Evolutionary conservation across 768 basidiomycete genomes (phyloP).

Genomic region (Sporobolomyces phaffii): DNA sequence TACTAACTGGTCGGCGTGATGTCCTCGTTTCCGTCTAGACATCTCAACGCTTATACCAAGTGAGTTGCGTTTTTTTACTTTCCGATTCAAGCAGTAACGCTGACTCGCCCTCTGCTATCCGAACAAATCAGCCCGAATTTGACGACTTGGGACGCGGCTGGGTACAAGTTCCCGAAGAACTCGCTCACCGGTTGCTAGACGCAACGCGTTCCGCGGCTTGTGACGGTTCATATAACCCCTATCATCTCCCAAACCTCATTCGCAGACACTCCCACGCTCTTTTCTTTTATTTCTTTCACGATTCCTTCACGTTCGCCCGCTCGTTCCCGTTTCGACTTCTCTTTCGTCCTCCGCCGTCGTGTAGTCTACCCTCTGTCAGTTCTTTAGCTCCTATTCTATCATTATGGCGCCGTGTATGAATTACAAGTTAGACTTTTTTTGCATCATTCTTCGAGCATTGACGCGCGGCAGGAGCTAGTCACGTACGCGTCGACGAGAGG

Average conservation of each 20-base stretch:
- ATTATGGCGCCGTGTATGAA: too few relatives aligned
- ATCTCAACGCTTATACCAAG: conserved; percentile 30
- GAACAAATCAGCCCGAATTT: conserved; percentile 60
- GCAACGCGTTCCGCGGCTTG: not conserved
- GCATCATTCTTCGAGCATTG: too few relatives aligned
- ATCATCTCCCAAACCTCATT: not conserved
- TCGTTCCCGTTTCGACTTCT: too few relatives aligned
- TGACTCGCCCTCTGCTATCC: not conserved
- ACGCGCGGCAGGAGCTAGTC: too few relatives aligned
- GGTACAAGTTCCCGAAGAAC: conserved; percentile 70
- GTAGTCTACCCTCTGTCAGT: too few relatives aligned
- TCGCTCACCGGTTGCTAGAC: conserved; percentile 12
- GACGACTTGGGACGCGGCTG: conserved; percentile 76
- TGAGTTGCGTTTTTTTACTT: not conserved
- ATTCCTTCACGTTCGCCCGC: too few relatives aligned
- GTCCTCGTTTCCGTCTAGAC: not conserved
- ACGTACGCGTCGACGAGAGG: too few relatives aligned
- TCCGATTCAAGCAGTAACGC: not conserved
- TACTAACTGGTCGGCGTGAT: not conserved
- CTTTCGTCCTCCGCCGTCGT: too few relatives aligned
- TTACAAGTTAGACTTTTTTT: too few relatives aligned
- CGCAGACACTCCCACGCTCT: not conserved
- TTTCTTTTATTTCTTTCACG: conserved; percentile 10
- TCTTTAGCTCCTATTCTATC: too few relatives aligned
- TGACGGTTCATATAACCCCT: not conserved